Conservation (phyloP, 306 rosid species). For the Quercus agrifolia region DNA sequence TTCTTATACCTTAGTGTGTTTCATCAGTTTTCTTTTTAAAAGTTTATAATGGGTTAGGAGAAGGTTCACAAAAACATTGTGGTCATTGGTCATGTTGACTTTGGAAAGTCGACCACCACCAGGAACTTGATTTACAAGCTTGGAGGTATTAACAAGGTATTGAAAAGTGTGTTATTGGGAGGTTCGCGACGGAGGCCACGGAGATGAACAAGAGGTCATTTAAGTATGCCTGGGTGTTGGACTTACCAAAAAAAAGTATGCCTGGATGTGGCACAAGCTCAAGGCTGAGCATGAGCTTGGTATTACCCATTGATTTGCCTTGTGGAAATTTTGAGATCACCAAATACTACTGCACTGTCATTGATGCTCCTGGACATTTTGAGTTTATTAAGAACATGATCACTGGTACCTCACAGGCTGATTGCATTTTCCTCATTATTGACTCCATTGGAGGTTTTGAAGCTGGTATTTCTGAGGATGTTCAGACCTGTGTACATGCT, state of each 20-base stretch:
- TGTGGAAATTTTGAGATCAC: no score
- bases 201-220: slow-evolving; percentile 44
- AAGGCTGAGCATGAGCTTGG: slow-evolving; percentile 8
- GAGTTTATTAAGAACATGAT: no score
- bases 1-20: no score
- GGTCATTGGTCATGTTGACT: background rate
- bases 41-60: slow-evolving; percentile 29
- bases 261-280: slow-evolving; percentile 18
- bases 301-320: no score
- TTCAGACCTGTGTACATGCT: slow-evolving; percentile 34
- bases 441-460: slow-evolving; percentile 38
- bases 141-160: slow-evolving; percentile 15
- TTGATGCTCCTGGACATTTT: no score
- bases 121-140: slow-evolving; percentile 42
- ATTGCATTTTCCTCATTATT: slow-evolving; percentile 32
- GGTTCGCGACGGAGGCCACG: slow-evolving; percentile 42
- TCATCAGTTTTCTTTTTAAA: no score
- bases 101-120: slow-evolving; percentile 36
- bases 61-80: slow-evolving; percentile 54
- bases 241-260: no score
- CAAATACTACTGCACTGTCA: no score
- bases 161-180: slow-evolving; percentile 37
- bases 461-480: slow-evolving; percentile 38
- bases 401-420: background rate
- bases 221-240: slow-evolving; percentile 32